Percentiles rank a stretch among this genome's conserved stretches.
Conservation (phyloP, 192 early-diverging fungal species). For the Allomyces javanicus region DNA sequence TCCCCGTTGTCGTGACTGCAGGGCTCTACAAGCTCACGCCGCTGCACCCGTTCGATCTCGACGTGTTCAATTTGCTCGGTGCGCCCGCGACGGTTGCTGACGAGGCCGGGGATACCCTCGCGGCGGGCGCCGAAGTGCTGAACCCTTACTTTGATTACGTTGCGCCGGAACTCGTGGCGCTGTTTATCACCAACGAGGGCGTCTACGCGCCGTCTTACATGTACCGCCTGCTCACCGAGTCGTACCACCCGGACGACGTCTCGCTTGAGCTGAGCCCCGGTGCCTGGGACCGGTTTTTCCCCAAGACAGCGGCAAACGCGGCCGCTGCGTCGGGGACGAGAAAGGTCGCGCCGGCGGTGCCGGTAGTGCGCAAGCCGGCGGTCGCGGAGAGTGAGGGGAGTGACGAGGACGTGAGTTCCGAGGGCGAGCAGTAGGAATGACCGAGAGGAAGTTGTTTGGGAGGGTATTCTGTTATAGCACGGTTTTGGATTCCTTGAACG, state of each 20-base stretch:
- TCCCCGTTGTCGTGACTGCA: constrained; percentile 79
- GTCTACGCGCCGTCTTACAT: constrained; percentile 59
- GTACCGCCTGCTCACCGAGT: constrained; percentile 51
- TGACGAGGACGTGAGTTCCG: no score
- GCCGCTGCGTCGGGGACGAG: no score
- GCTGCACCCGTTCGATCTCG: constrained; percentile 70
- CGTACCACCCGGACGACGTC: constrained; percentile 32
- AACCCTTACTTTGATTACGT: constrained; percentile 89
- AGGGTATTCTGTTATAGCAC: constrained; percentile 1
- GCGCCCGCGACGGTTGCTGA: constrained; percentile 60
- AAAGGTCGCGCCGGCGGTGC: no score
- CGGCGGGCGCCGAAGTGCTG: constrained; percentile 56
- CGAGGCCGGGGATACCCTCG: constrained; percentile 57
- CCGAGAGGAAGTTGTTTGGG: not conserved
- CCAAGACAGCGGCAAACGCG: no score
- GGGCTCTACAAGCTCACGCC: constrained; percentile 78
- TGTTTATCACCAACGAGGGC: constrained; percentile 79
- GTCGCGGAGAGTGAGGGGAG: no score
- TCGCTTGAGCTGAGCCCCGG: constrained; percentile 2
- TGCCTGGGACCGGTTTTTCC: no score
- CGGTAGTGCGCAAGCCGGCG: no score
- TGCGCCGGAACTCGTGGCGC: constrained; percentile 63
- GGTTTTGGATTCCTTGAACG: not conserved
- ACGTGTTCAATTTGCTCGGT: constrained; percentile 53
- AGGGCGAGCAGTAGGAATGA: no score